Base-by-base conservation (phyloP, 2,329 filamentous ascomycete genomes). In the Botrytis cinerea region DNA sequence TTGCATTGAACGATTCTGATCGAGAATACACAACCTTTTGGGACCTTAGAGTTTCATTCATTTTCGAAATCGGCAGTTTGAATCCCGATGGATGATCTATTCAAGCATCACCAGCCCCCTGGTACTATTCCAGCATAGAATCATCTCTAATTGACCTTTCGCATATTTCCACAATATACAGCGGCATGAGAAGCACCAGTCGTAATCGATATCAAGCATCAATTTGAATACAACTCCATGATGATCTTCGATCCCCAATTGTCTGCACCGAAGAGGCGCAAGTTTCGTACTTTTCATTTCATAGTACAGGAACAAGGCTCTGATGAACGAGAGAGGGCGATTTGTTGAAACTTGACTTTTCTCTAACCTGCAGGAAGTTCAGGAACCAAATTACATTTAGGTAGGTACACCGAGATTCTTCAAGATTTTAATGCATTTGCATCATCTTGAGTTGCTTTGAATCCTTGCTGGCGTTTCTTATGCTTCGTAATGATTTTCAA, bases 171-270 rank as follows among this genome's bases (percentile, higher is more conserved):
- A 48, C 7, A 48, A 32, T 43, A 69, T 59, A 60, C 32, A 57
- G 62, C 71, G 62, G 51, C 25, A 68, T 69, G 40, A 72, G 51
- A 68, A 48, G 64, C 60, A 70, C 14, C 54, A 46, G 20, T 67
- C 28, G 35, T 67, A 54, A 70, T 38, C 51, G 38, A 70, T 35
- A 71, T 63, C 57, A 35, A 64, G 6, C 48, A 60, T 66, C 40
- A 28, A 20, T 63, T 63, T 38, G 28, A 62, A 35, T 59, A 14
- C 46, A 43, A 28, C 38, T 59, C n/a, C 40, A 46, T 35, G 70
- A 62, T n/a, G 70, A 72, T 72, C 46, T 59, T 28, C 70, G 48
- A 68, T 72, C 71, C 60, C 32, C n/a, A 69, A 60, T 68, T 40
- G 5, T 48, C 51, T 54, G 51, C 48, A 46, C 54, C 62, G 12